Evolutionary conservation across 2,329 filamentous ascomycete species (phyloP), one percentile per base, ranked within the genome.

Genomic region (Emergomyces africanus): DNA sequence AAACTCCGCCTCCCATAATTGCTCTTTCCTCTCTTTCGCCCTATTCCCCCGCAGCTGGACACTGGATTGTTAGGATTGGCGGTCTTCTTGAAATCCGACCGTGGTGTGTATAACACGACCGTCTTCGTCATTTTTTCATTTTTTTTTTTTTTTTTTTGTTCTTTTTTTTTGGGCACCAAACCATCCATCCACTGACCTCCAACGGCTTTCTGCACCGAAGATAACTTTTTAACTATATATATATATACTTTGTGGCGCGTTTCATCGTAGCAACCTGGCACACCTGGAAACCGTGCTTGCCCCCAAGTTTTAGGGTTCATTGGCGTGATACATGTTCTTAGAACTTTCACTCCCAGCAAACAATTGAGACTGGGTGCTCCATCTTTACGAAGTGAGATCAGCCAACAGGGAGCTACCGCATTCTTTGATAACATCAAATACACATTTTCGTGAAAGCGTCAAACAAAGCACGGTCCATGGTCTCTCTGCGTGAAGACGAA

Each of bases 21-120:
- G 5, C 28, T 44, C 23, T 33, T n/a, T 23, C 6, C 8, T 28
- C 14, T n/a, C 18, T 20, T 53, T 51, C 33, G 28, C 54, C 35
- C 46, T 44, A 53, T n/a, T 50, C n/a, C 46, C 46, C 5, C 42
- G 39, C 23, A 39, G 48, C 48, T 48, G 35, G 39, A 20, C 39
- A 54, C 50, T n/a, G 25, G 41, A 58, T 55, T 35, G 37, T 58
- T 42, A 59, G 51, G 37, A 53, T 37, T 39, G 41, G 46, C 59
- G 15, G 49, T 37, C 35, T 49, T 57, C 56, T 60, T 58, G 25
- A 61, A 64, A 64, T 63, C 54, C 39, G 41, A 42, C 54, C 39
- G n/a, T 55, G 54, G 54, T 25, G 58, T 62, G 58, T 49, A 57
- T 46, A 44, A 58, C 25, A 55, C 49, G 44, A 60, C 56, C 42